A percentile compares a stretch with the other conserved stretches of the same genome.
Conservation (phyloP, 257 asterid genomes). For the Buddleja alternifolia region DNA sequence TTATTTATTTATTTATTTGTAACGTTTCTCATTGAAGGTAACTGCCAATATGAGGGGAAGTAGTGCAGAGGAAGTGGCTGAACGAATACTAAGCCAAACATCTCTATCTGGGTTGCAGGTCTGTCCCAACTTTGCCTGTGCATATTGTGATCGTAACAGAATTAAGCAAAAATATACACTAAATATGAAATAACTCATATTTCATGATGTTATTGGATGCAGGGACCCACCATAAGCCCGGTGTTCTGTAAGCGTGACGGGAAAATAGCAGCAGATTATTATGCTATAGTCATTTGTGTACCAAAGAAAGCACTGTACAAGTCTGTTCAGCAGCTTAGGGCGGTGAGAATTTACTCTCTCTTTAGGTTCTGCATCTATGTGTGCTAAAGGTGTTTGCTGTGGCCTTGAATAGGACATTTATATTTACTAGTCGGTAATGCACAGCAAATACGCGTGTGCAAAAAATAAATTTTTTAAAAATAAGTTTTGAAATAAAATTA, state of each 20-base stretch:
- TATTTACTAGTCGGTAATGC: too few relatives aligned
- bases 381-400: conserved; percentile 11
- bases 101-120: conserved; percentile 96
- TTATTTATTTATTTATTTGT: conserved; percentile 27
- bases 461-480: too few relatives aligned
- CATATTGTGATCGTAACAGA: background rate
- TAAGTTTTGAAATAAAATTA: too few relatives aligned
- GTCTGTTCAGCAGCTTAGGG: conserved; percentile 90
- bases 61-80: conserved; percentile 94
- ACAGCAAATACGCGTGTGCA: too few relatives aligned
- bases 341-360: conserved; percentile 55
- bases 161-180: too few relatives aligned
- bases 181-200: background rate
- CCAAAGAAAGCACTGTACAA: conserved; percentile 89
- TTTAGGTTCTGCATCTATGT: conserved; percentile 9
- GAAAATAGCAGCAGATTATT: conserved; percentile 60
- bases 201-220: conserved; percentile 28
- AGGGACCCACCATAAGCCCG: conserved; percentile 98
- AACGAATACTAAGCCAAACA: conserved; percentile 74
- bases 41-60: conserved; percentile 97
- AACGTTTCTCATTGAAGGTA: conserved; percentile 51
- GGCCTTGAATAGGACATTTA: conserved; percentile 2
- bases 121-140: conserved; percentile 22
- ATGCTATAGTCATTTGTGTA: conserved; percentile 88
- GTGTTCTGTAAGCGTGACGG: conserved; percentile 77